Conservation (phyloP, 257 asterid species). For the Petrea volubilis region DNA sequence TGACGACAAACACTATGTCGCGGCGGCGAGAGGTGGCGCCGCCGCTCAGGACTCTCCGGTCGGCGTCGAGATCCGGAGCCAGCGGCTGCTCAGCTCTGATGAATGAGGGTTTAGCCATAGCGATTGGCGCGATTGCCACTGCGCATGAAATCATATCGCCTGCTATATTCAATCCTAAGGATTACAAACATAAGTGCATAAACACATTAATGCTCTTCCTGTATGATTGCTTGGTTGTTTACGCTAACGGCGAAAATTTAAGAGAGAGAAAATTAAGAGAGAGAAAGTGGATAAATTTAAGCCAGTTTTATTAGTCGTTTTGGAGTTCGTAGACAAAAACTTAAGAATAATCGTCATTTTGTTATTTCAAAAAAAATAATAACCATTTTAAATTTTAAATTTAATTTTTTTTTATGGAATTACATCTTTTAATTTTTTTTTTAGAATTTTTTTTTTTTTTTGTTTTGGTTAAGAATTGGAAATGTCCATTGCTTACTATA, state of each 20-base stretch:
- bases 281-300: background rate
- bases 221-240: background rate
- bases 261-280: background rate
- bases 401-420: too few relatives aligned
- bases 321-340: background rate
- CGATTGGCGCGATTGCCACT: slow-evolving; percentile 53
- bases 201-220: background rate
- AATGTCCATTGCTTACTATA: too few relatives aligned
- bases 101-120: slow-evolving; percentile 67
- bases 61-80: slow-evolving; percentile 65
- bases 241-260: background rate
- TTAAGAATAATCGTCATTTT: background rate
- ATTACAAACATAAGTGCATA: background rate
- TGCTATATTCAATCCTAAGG: background rate
- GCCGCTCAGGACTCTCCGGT: slow-evolving; percentile 33
- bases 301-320: background rate
- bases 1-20: slow-evolving; percentile 87
- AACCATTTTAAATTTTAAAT: too few relatives aligned
- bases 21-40: slow-evolving; percentile 64
- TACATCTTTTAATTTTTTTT: too few relatives aligned
- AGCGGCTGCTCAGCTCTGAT: slow-evolving; percentile 64
- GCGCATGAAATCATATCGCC: slow-evolving; percentile 50
- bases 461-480: too few relatives aligned
- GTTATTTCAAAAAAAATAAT: background rate
- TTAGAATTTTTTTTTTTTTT: too few relatives aligned